Conservation (phyloP, 352 stramenopile species). For the Phytophthora ramorum region DNA sequence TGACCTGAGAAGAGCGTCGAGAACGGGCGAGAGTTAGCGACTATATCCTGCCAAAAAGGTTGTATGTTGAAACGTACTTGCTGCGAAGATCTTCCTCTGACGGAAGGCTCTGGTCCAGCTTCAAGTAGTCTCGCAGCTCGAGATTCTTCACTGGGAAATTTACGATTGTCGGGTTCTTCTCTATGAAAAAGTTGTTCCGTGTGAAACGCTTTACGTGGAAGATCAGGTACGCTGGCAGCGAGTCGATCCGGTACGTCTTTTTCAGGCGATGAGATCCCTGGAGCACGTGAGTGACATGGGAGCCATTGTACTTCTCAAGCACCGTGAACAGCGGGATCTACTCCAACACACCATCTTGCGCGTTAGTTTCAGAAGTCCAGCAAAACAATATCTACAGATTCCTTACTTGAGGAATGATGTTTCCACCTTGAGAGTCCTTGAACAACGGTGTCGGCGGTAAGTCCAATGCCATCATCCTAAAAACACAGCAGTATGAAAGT, state of each 20-base stretch:
- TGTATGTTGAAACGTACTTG: constrained; percentile 30
- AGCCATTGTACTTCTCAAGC: constrained; percentile 97
- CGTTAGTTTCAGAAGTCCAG: not conserved
- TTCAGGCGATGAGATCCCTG: constrained; percentile 83
- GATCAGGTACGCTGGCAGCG: constrained; percentile 96
- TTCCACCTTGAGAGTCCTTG: constrained; percentile 96
- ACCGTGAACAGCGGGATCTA: constrained; percentile 97
- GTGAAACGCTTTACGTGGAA: constrained; percentile 98
- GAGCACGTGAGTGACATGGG: constrained; percentile 77
- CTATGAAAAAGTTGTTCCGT: constrained; percentile 97
- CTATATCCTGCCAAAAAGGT: not conserved
- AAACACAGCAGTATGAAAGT: constrained; percentile 15
- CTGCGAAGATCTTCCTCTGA: constrained; percentile 61
- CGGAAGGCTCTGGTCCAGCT: constrained; percentile 53
- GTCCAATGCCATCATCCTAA: constrained; percentile 96
- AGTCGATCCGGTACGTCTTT: constrained; percentile 94
- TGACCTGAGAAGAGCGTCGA: constrained; percentile 42
- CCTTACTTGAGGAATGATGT: constrained; percentile 95
- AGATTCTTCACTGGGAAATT: constrained; percentile 99
- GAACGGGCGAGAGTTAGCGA: not conserved
- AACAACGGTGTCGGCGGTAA: constrained; percentile 98
- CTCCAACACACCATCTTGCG: not conserved
- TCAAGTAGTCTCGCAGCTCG: constrained; percentile 93
- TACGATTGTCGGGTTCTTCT: constrained; percentile 99
- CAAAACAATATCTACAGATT: not conserved